These are phyloP conservation scores for Abrus precatorius DNA, from an alignment of 306 rosid genomes.

Conservation along the genomic window DNA sequence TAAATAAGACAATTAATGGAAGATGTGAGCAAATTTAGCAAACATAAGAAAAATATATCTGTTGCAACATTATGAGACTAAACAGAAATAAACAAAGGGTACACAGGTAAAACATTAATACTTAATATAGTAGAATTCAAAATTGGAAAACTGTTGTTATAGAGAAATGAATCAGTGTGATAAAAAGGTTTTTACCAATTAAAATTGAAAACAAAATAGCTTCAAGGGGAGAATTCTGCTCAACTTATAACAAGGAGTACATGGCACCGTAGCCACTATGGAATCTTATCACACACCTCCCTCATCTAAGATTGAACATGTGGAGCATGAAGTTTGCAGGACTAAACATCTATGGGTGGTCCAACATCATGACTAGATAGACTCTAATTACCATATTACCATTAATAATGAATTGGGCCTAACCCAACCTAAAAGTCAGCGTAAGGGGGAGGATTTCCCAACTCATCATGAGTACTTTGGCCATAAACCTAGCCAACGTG, in stretches of 20 bases:
- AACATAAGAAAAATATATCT: conserved; percentile 7
- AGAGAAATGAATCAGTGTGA: not conserved
- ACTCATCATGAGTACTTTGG: not conserved
- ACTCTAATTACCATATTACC: not conserved
- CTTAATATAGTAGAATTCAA: conserved; percentile 15
- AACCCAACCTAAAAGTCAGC: not conserved
- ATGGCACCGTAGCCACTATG: not conserved
- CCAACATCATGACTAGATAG: not conserved
- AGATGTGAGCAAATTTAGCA: conserved; percentile 28
- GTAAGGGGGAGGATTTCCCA: not conserved
- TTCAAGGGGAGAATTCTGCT: too few species aligned
- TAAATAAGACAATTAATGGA: not conserved
- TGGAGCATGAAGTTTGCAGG: not conserved
- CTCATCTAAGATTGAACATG: not conserved
- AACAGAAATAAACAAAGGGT: conserved; percentile 30
- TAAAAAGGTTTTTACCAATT: not conserved
- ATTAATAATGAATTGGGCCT: not conserved
- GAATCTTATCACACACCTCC: not conserved
- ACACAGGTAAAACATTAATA: not conserved
- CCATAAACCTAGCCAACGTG: not conserved
- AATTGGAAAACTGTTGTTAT: conserved; percentile 21
- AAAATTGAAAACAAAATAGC: not conserved
- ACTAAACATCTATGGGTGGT: not conserved
- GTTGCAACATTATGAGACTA: not conserved
- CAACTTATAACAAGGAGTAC: not conserved